A percentile compares a stretch with the other conserved stretches of the same genome.
phyloP scores from a whole-genome alignment of 306 rosid genomes.

The Parietaria judaica region DNA sequence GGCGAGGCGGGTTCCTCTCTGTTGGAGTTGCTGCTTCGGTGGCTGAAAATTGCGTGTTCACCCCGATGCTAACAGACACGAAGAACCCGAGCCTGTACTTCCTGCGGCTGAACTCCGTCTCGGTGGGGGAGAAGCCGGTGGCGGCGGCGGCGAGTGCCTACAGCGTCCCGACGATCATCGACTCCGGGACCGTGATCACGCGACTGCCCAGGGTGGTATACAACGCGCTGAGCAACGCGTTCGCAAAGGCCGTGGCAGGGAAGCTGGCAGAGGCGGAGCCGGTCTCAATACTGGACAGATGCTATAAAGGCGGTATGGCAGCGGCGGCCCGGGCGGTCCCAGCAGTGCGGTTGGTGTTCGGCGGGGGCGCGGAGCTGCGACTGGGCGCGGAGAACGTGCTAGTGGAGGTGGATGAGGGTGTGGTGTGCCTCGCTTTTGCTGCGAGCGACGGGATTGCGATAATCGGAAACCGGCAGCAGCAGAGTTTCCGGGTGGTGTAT shows the following conservation, averaged over 20 bases:
- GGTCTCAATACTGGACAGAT: slow-evolving; percentile 38
- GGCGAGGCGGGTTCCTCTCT: slow-evolving; percentile 41
- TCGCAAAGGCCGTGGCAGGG: slow-evolving; percentile 32
- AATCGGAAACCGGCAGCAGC: slow-evolving; percentile 58
- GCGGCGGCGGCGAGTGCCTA: slow-evolving; percentile 34
- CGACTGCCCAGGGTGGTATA: slow-evolving; percentile 44
- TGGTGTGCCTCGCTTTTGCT: slow-evolving; percentile 49
- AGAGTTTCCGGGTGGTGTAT: slow-evolving; percentile 35
- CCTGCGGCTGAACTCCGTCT: slow-evolving; percentile 26
- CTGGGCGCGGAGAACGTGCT: slow-evolving; percentile 30
- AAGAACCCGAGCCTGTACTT: slow-evolving; percentile 34
- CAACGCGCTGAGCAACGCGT: slow-evolving; percentile 26
- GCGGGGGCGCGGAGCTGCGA: slow-evolving; percentile 36
- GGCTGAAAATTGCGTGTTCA: slow-evolving; percentile 21
- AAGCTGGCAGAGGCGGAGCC: slow-evolving; percentile 30
- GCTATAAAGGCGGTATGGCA: slow-evolving; percentile 33
- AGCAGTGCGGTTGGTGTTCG: slow-evolving; percentile 25
- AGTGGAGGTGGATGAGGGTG: slow-evolving; percentile 24
- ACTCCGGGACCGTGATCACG: slow-evolving; percentile 62
- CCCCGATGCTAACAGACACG: slow-evolving; percentile 35
- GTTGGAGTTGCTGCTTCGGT: slow-evolving; percentile 40
- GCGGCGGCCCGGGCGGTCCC: slow-evolving; percentile 24
- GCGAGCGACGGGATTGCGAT: slow-evolving; percentile 17
- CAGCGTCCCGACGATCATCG: slow-evolving; percentile 49
- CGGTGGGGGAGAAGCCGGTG: slow-evolving; percentile 39